A percentile compares a stretch with the other conserved stretches of the same genome.
Conservation (phyloP, 2,329 filamentous ascomycete species). For the Aspergillus alliaceus region DNA sequence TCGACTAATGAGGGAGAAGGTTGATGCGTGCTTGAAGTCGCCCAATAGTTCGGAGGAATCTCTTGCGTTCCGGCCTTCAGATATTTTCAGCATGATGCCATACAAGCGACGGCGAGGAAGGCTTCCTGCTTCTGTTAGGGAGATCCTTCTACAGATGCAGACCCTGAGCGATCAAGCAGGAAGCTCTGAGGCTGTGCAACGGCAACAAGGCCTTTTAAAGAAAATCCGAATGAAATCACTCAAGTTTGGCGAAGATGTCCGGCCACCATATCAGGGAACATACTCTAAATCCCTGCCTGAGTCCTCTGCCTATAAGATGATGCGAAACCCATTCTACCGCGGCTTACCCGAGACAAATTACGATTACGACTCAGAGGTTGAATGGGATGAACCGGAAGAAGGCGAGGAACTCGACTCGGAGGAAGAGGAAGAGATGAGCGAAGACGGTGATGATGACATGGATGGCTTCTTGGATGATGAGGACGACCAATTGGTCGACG, state of each 20-base stretch:
- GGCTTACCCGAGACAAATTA: slow-evolving; percentile 58
- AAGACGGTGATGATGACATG: slow-evolving; percentile 78
- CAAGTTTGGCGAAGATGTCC: slow-evolving; percentile 62
- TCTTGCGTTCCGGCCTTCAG: slow-evolving; percentile 31
- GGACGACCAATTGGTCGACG: slow-evolving; percentile 61
- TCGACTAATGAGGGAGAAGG: slow-evolving; percentile 53
- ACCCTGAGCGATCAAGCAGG: slow-evolving; percentile 41
- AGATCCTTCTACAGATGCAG: slow-evolving; percentile 60
- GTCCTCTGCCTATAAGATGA: slow-evolving; percentile 45
- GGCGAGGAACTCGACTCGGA: slow-evolving; percentile 68
- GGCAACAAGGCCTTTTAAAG: slow-evolving; percentile 44
- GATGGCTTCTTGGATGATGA: slow-evolving; percentile 88
- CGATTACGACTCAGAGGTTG: slow-evolving; percentile 65
- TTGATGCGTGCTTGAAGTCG: slow-evolving; percentile 41
- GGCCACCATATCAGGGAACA: slow-evolving; percentile 64
- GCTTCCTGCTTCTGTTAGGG: slow-evolving; percentile 51
- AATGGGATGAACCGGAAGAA: slow-evolving; percentile 70
- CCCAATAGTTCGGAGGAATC: slow-evolving; percentile 11
- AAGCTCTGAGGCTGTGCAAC: slow-evolving; percentile 23
- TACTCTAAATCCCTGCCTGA: slow-evolving; percentile 53
- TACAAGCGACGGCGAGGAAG: slow-evolving; percentile 34
- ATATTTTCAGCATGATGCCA: slow-evolving; percentile 40
- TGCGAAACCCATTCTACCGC: slow-evolving; percentile 55
- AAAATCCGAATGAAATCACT: slow-evolving; percentile 59
- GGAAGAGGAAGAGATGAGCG: slow-evolving; percentile 61